A percentile compares a stretch with the other conserved stretches of the same genome.
phyloP scores from a whole-genome alignment of 2,329 filamentous ascomycete genomes.

The Septoria petroselini region DNA sequence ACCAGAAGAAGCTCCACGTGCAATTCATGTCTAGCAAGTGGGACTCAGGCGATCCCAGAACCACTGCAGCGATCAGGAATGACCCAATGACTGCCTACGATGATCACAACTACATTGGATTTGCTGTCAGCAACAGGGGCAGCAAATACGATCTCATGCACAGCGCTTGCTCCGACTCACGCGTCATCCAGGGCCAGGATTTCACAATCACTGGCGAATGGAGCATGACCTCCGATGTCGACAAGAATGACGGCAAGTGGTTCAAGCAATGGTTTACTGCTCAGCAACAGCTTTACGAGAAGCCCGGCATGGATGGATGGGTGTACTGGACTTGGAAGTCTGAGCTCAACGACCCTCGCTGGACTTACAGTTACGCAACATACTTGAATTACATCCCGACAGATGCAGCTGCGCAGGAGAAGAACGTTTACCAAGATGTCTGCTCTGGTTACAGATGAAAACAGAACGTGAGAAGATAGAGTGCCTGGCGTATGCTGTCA shows the following conservation, averaged over 20 bases:
- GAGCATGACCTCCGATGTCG: conserved; percentile 11
- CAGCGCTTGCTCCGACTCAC: conserved; percentile 13
- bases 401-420: conserved; percentile 10
- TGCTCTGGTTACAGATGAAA: conserved; percentile 10
- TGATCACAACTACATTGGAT: conserved; percentile 20
- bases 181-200: conserved; percentile 9
- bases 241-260: conserved; percentile 8
- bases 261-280: conserved; percentile 15
- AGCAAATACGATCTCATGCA: conserved; percentile 12
- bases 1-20: conserved; percentile 10
- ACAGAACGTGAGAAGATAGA: no score
- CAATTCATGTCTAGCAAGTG: conserved; percentile 18
- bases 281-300: conserved; percentile 17
- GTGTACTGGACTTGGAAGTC: conserved; percentile 19
- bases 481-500: no score
- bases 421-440: conserved; percentile 19
- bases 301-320: conserved; percentile 14
- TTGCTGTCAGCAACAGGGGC: not conserved
- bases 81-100: conserved; percentile 14
- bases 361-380: conserved; percentile 14
- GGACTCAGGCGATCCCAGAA: conserved; percentile 11
- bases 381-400: conserved; percentile 11
- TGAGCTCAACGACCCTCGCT: conserved; percentile 11
- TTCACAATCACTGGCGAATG: conserved; percentile 16
- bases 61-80: conserved; percentile 7